Percentiles rank a stretch among this genome's conserved stretches.
Conservation (phyloP, 2,329 filamentous ascomycete genomes). For the Orbilia ellipsospora region DNA sequence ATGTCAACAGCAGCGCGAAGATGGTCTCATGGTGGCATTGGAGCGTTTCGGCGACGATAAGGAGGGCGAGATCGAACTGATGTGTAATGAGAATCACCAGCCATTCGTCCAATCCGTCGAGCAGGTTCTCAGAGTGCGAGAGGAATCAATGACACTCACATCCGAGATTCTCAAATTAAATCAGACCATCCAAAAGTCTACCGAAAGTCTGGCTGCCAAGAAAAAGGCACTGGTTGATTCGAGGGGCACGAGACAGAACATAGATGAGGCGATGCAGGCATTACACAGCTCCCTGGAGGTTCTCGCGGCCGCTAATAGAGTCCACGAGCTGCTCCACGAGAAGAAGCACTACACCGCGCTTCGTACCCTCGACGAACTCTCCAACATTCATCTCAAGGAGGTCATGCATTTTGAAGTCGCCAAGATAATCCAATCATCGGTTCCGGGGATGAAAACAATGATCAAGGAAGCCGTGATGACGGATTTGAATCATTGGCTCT, state of each 20-base stretch:
- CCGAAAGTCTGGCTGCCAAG: conserved; percentile 91
- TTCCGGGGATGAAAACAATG: conserved; percentile 88
- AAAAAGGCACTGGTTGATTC: conserved; percentile 95
- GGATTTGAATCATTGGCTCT: conserved; percentile 96
- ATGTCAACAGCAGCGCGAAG: conserved; percentile 77
- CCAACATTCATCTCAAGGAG: conserved; percentile 94
- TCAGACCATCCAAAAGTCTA: conserved; percentile 93
- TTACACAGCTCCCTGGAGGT: conserved; percentile 92
- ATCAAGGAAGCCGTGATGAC: conserved; percentile 98
- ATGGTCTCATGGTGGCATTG: conserved; percentile 79
- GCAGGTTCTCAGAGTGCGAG: conserved; percentile 88
- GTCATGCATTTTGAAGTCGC: conserved; percentile 95
- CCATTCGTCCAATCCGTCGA: conserved; percentile 95
- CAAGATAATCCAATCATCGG: conserved; percentile 93
- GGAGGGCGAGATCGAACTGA: conserved; percentile 90
- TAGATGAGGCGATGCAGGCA: conserved; percentile 89
- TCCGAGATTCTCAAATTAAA: conserved; percentile 92
- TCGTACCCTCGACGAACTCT: conserved; percentile 91
- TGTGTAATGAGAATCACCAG: conserved; percentile 95
- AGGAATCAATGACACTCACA: conserved; percentile 88
- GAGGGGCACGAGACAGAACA: conserved; percentile 90
- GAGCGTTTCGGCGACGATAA: conserved; percentile 85
- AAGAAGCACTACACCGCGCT: conserved; percentile 97
- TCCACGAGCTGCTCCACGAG: conserved; percentile 88
- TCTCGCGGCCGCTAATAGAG: conserved; percentile 89